Conservation (phyloP, 352 stramenopile species). For the Thalassiosira mediterranea region DNA sequence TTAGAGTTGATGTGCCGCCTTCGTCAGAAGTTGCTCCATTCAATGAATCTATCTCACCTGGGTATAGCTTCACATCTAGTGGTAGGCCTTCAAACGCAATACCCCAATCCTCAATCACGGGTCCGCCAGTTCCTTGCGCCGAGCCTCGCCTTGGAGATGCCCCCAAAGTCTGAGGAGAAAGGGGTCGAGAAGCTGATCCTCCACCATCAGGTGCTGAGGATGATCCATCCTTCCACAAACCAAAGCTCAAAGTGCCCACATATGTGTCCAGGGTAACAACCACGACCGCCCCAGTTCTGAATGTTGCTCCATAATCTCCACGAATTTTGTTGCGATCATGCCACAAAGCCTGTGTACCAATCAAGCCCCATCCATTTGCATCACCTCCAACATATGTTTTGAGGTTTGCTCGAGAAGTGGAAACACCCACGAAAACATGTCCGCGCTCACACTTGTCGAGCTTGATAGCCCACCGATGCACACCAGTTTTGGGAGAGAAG, state of each 20-base stretch:
- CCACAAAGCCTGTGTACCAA: slow-evolving; percentile 98
- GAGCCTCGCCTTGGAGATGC: slow-evolving; percentile 43
- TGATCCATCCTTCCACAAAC: slow-evolving; percentile 74
- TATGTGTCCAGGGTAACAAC: slow-evolving; percentile 84
- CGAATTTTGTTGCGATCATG: slow-evolving; percentile 92
- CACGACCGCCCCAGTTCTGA: slow-evolving; percentile 77
- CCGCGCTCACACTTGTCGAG: slow-evolving; percentile 94
- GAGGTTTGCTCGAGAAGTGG: slow-evolving; percentile 89
- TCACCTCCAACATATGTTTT: slow-evolving; percentile 97
- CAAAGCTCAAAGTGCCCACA: slow-evolving; percentile 81
- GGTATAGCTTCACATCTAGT: slow-evolving; percentile 80
- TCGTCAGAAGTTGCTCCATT: too few species aligned
- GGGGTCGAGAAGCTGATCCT: slow-evolving; percentile 27
- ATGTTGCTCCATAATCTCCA: slow-evolving; percentile 79
- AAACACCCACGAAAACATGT: slow-evolving; percentile 97
- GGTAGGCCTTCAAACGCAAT: slow-evolving; percentile 84
- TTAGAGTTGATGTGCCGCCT: too few species aligned
- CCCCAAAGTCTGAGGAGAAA: slow-evolving; percentile 60
- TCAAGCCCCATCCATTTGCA: slow-evolving; percentile 97
- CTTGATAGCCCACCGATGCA: slow-evolving; percentile 80
- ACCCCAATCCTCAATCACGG: slow-evolving; percentile 82
- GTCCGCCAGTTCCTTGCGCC: slow-evolving; percentile 23
- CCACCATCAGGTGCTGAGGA: slow-evolving; percentile 5
- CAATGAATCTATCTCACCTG: too few species aligned
- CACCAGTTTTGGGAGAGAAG: slow-evolving; percentile 77